Evolutionary conservation across 2,329 filamentous ascomycete genomes (phyloP).

Genomic region (Fusarium euwallaceae): DNA sequence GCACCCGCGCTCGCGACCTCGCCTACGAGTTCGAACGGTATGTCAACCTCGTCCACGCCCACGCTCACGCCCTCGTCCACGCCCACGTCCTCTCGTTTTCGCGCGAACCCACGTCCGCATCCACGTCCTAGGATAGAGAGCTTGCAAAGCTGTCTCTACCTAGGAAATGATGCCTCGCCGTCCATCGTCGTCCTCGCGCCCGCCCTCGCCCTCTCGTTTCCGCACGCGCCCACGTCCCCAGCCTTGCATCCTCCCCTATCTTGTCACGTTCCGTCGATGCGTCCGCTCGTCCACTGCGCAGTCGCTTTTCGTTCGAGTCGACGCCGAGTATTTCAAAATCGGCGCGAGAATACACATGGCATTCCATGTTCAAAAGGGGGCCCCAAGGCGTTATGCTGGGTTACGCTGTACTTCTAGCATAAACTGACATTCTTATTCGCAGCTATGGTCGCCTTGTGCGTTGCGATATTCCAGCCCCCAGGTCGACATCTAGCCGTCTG

Average conservation of each 20-base stretch:
- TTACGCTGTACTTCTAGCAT: constrained; percentile 53
- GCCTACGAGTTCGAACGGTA: constrained; percentile 99
- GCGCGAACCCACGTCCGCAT: constrained; percentile 45
- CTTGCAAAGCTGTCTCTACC: constrained; percentile 43
- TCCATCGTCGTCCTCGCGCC: constrained; percentile 47
- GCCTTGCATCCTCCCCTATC: constrained; percentile 40
- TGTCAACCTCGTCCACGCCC: constrained; percentile 71
- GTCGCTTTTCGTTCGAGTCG: constrained; percentile 45
- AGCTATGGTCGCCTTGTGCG: constrained; percentile 98
- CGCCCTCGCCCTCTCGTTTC: constrained; percentile 46
- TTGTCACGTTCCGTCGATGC: constrained; percentile 45
- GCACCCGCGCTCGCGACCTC: constrained; percentile 97
- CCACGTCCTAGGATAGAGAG: constrained; percentile 38
- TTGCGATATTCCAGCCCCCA: constrained; percentile 96
- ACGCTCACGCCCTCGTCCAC: constrained; percentile 56
- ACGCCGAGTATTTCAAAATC: constrained; percentile 40
- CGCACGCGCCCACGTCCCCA: constrained; percentile 46
- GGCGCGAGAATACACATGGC: constrained; percentile 44
- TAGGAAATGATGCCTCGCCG: constrained; percentile 45
- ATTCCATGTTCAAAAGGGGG: constrained; percentile 45
- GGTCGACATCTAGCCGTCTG: constrained; percentile 94
- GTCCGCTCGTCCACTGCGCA: constrained; percentile 46
- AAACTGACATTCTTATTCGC: constrained; percentile 59
- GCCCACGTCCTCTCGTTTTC: constrained; percentile 52
- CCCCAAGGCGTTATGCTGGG: constrained; percentile 41